Evolutionary conservation across 2,329 filamentous ascomycete species (phyloP).

Genomic region (Neopestalotiopsis sp.): DNA sequence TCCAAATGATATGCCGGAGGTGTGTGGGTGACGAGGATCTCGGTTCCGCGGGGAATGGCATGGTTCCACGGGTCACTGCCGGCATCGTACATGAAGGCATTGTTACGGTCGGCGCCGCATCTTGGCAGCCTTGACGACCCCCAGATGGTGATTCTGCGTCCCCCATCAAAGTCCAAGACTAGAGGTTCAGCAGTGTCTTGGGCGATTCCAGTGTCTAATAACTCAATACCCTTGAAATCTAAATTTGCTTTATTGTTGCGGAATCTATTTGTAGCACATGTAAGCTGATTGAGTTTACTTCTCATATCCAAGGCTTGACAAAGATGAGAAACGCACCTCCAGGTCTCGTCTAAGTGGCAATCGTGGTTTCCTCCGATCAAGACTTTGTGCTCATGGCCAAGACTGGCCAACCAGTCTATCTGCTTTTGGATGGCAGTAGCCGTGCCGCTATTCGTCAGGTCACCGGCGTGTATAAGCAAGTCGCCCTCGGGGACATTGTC

Average conservation of each 20-base stretch:
- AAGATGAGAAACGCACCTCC: neutral
- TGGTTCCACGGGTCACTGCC: conserved; percentile 72
- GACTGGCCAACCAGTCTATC: conserved; percentile 77
- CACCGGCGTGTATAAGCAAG: conserved; percentile 87
- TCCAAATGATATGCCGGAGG: conserved; percentile 77
- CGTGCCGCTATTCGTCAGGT: conserved; percentile 77
- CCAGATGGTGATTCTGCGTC: conserved; percentile 72
- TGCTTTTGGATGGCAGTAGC: conserved; percentile 78
- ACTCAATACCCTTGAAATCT: conserved; percentile 68
- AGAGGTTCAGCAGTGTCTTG: conserved; percentile 35
- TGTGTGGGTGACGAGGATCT: conserved; percentile 82
- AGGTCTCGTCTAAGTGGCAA: conserved; percentile 74
- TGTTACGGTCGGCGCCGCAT: conserved; percentile 69
- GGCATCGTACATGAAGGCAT: conserved; percentile 79
- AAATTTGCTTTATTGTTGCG: conserved; percentile 55
- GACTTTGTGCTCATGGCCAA: conserved; percentile 81
- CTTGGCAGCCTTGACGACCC: conserved; percentile 81
- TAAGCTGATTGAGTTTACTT: neutral
- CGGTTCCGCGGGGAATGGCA: conserved; percentile 72
- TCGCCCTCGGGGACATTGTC: conserved; percentile 75
- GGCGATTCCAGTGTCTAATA: conserved; percentile 70
- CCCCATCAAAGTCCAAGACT: conserved; percentile 65
- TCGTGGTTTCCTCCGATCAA: conserved; percentile 91
- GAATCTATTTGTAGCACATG: neutral
- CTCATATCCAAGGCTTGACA: neutral